Percentiles rank a stretch among this genome's conserved stretches.
Conservation (phyloP, 1,284 basidiomycete species). For the Sphaerobolus stellatus region DNA sequence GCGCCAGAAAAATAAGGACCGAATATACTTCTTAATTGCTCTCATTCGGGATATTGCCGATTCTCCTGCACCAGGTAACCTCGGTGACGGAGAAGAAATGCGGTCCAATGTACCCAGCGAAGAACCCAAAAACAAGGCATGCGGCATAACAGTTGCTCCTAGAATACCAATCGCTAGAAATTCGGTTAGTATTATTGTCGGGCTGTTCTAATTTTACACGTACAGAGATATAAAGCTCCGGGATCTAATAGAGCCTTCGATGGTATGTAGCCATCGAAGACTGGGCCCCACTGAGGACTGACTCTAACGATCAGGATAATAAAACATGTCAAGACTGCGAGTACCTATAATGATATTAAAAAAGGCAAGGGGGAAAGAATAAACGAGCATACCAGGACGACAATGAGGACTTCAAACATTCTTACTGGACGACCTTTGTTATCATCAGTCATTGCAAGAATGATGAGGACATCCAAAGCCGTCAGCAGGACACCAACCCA, state of each 20-base stretch:
- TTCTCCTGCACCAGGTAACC: constrained; percentile 2
- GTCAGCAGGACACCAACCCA: constrained; percentile 86
- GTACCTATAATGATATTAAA: constrained; percentile 48
- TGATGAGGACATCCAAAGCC: constrained; percentile 78
- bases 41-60: neutral
- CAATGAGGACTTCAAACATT: constrained; percentile 74
- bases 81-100: constrained; percentile 32
- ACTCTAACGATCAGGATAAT: constrained; percentile 76
- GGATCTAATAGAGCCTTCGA: constrained; percentile 62
- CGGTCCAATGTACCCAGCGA: constrained; percentile 82
- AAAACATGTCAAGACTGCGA: constrained; percentile 83
- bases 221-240: constrained; percentile 79
- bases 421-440: constrained; percentile 52
- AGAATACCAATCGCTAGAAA: constrained; percentile 73
- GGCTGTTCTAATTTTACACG: constrained; percentile 51
- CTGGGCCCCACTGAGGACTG: constrained; percentile 71
- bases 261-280: constrained; percentile 87
- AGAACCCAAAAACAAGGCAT: constrained; percentile 87
- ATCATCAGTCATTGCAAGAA: constrained; percentile 65
- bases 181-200: constrained; percentile 8
- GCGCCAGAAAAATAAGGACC: constrained; percentile 28
- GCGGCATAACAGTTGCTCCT: constrained; percentile 88
- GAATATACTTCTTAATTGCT: constrained; percentile 18
- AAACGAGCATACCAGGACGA: constrained; percentile 45
- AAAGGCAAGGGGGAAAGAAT: neutral